Evolutionary conservation across 2,329 filamentous ascomycete species (phyloP), one percentile per base, ranked within the genome.

Genomic region (Calonectria crousiana): DNA sequence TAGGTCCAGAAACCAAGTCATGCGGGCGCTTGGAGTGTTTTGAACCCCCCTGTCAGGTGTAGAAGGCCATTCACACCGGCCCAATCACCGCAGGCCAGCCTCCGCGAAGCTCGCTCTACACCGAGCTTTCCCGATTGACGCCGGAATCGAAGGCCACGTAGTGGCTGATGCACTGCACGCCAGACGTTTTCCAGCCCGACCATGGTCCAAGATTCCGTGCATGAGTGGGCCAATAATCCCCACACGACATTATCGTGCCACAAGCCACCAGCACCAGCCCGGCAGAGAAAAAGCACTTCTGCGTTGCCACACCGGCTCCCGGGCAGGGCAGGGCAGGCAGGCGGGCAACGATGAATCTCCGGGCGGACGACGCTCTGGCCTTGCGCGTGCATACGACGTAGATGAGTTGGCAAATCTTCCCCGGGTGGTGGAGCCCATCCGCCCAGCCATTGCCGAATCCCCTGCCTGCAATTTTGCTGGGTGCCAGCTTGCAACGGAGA

Each of bases 101-200:
- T 41, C 56, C 56, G 34, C 56, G n/a, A 62, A 62, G 14, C 18
- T 41, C 34, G 56, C 34, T 38, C 38, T 38, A 41, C 56, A 62
- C 56, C 56, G 56, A 62, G 56, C 32, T 41, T 62, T 62, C 36
- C 56, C 56, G 56, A 62, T 62, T 62, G 56, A 41, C 56, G 56
- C 56, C 56, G 56, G 56, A 62, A 62, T 28, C 14, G 34, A 62
- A n/a, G 56, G 34, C 34, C 56, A 62, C 34, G 56, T 62, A 62
- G 56, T 41, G 56, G 56, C 56, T 41, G 34, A 62, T 41, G 56
- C 56, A 6, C 56, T 14, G 36, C 44, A 38, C n/a, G 26, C 10
- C 56, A 62, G 38, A 38, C 34, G 34, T 36, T 62, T 38, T 62
- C 56, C 56, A 62, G 56, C 56, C 56, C 36, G 34, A 14, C 34